Percentiles rank a stretch among this genome's conserved stretches.
Evolutionary conservation across 192 early-diverging fungal genomes (phyloP).

Genomic region (Linnemannia hyalina): DNA sequence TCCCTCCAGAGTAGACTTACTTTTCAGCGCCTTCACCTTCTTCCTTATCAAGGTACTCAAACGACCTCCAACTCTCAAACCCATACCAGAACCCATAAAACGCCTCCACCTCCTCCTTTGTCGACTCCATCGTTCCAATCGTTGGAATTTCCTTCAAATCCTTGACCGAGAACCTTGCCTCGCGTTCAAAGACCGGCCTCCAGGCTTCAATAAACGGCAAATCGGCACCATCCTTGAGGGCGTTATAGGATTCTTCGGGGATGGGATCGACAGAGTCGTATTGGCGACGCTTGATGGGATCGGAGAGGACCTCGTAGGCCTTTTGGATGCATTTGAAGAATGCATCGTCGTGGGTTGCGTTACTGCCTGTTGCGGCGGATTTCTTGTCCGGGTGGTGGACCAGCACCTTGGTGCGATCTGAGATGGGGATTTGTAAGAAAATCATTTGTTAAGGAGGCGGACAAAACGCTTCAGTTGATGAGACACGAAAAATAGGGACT

Average conservation of each 20-base stretch:
- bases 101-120: slow-evolving; percentile 75
- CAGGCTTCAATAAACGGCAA: slow-evolving; percentile 58
- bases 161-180: slow-evolving; percentile 60
- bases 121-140: slow-evolving; percentile 70
- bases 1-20: slow-evolving; percentile 35
- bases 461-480: neutral
- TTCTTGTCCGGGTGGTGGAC: slow-evolving; percentile 89
- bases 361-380: slow-evolving; percentile 54
- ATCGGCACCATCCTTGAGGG: slow-evolving; percentile 44
- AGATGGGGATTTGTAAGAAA: neutral
- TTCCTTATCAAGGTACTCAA: slow-evolving; percentile 87
- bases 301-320: slow-evolving; percentile 80
- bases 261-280: slow-evolving; percentile 86
- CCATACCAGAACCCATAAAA: slow-evolving; percentile 84
- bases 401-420: slow-evolving; percentile 55
- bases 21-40: slow-evolving; percentile 79
- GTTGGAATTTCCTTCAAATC: slow-evolving; percentile 63
- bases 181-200: slow-evolving; percentile 76
- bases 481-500: neutral
- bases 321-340: slow-evolving; percentile 88
- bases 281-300: slow-evolving; percentile 75
- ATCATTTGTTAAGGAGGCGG: neutral
- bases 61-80: slow-evolving; percentile 89
- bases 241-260: slow-evolving; percentile 73
- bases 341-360: slow-evolving; percentile 66